Evolutionary conservation across 2,329 filamentous ascomycete species (phyloP).

Genomic region (Exophiala dermatitidis): DNA sequence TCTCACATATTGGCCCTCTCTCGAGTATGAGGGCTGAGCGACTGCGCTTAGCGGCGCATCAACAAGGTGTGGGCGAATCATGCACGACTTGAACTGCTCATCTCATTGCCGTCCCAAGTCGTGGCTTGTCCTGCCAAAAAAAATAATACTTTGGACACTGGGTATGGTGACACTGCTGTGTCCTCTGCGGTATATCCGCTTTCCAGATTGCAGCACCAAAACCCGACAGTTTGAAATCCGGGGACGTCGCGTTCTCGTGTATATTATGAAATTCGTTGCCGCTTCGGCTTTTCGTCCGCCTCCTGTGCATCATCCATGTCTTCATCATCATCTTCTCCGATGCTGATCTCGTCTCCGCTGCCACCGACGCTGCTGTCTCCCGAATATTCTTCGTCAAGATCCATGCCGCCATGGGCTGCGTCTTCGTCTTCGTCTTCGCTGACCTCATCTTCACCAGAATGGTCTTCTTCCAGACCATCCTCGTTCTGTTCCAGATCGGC

Average conservation of each 20-base stretch:
- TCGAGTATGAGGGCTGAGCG: too few relatives aligned
- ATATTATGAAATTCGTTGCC: slow-evolving; percentile 19
- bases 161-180: too few relatives aligned
- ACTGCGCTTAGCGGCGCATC: too few relatives aligned
- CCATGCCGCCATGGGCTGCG: slow-evolving; percentile 24
- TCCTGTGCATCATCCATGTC: slow-evolving; percentile 20
- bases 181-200: too few relatives aligned
- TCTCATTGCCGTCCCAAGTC: too few relatives aligned
- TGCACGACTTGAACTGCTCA: too few relatives aligned
- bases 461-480: slow-evolving; percentile 8
- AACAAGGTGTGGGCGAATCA: too few relatives aligned
- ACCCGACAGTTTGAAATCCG: too few relatives aligned
- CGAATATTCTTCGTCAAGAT: slow-evolving; percentile 37
- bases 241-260: neutral
- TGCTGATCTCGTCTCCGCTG: slow-evolving; percentile 25
- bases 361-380: slow-evolving; percentile 17
- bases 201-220: too few relatives aligned
- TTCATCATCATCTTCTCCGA: slow-evolving; percentile 25
- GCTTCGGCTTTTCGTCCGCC: slow-evolving; percentile 23
- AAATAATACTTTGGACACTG: too few relatives aligned
- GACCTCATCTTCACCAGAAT: slow-evolving; percentile 19
- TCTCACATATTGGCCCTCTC: too few relatives aligned
- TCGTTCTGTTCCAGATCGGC: slow-evolving; percentile 48
- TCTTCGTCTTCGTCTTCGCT: slow-evolving; percentile 26
- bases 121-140: too few relatives aligned